Evolutionary conservation across 1,284 basidiomycete species (phyloP), one percentile per base, ranked within the genome.

Genomic region (Chondrostereum purpureum): DNA sequence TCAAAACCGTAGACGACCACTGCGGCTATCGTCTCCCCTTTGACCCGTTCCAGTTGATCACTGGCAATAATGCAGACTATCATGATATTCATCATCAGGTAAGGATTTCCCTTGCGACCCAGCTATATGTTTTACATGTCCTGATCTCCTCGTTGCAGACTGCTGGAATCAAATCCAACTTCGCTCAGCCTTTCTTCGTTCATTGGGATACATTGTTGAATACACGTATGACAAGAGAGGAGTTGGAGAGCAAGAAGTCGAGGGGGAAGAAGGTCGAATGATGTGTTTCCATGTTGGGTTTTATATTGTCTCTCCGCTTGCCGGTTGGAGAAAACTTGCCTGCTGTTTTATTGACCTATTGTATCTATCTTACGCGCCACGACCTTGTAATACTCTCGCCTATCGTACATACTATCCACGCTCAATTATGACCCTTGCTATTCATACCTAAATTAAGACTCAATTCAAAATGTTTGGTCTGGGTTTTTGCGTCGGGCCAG

Each of bases 1-100:
- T 90, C 58, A 99, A 99, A 73, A 98, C 95, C 1, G 92, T 99
- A 37, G 93, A 97, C 55, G 96, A 99, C 62, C 95, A 99, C 64
- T 97, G 94, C 52, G 95, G 95, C 1, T 97, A 96, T 62, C 73
- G 66, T 19, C 67, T 98, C 17, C 92, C 92, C 43, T 92, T 85
- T 66, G 94, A 96, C 60, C 90, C 90, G 1, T 70, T 94, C 39
- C 94, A 98, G 63, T 60, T 91, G 55, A 58, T 97, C 46, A 91
- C 87, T 50, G 72, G 77, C n/a, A 99, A 99, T 64, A 96, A 92
- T 60, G 89, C 93, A 2, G 92, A 96, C 63, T 99, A 97, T 64
- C 95, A 98, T 64, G 95, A 98, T 64, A 96, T 99, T 50, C 95
- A 99, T 62, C 95, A 98, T 65, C 89, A 92, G 75, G 86, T 84